Percentiles rank a stretch among this genome's conserved stretches.
These are phyloP conservation scores for Sesbania bispinosa DNA, from an alignment of 306 rosid species.

Conservation along the genomic window DNA sequence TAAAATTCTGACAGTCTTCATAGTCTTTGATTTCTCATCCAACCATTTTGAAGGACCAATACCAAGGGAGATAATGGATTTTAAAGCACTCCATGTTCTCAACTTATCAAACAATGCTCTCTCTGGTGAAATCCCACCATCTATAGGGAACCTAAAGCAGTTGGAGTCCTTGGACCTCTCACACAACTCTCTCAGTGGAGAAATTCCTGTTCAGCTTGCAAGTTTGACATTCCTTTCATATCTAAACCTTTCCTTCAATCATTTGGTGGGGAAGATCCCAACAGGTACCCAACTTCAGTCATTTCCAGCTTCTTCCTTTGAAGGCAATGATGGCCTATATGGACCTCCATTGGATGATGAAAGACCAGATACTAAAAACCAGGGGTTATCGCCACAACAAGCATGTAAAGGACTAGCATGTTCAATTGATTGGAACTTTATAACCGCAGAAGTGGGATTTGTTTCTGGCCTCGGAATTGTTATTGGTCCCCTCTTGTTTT, in stretches of 20 bases:
- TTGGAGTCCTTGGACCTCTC: conserved; percentile 44
- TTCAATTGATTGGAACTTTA: not conserved
- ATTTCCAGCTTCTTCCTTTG: conserved; percentile 13
- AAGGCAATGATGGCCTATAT: conserved; percentile 24
- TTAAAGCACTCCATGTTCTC: not conserved
- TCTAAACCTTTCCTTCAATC: conserved; percentile 34
- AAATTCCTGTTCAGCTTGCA: conserved; percentile 24
- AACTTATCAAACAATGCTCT: conserved; percentile 41
- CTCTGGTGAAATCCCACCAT: conserved; percentile 24
- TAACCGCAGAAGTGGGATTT: conserved; percentile 16
- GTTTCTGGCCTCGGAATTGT: not conserved
- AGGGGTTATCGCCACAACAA: not conserved
- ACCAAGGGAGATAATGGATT: conserved; percentile 31
- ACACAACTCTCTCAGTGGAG: conserved; percentile 13
- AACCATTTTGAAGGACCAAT: conserved; percentile 34
- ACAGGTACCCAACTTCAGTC: not conserved
- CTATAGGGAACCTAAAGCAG: not conserved
- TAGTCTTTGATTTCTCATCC: conserved; percentile 34
- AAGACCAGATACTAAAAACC: not conserved
- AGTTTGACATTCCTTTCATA: conserved; percentile 21
- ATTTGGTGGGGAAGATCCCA: conserved; percentile 32
- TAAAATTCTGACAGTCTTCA: conserved; percentile 16
- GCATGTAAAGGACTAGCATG: not conserved
- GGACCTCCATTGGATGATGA: conserved; percentile 27
- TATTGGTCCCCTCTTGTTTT: not conserved